phyloP scores from a whole-genome alignment of 2,329 filamentous ascomycete species.

The Biscogniauxia mediterranea region DNA sequence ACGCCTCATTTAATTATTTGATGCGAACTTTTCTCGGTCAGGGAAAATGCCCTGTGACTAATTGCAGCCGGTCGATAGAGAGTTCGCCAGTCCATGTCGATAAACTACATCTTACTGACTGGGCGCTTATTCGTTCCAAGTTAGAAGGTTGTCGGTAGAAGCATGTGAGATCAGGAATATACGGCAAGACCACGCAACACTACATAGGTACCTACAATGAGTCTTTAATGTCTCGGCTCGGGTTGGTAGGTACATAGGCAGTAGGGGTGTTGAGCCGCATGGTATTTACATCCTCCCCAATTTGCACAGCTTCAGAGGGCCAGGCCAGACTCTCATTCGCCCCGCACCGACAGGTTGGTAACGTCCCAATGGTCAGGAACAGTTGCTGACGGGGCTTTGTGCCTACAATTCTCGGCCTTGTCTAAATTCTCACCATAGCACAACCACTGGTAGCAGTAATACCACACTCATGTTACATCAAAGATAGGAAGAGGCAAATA shows the following conservation, averaged over 20 bases:
- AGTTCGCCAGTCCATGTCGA: too few species aligned
- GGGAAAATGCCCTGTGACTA: not conserved
- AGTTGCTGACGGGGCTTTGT: not conserved
- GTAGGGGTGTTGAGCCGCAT: not conserved
- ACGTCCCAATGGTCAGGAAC: not conserved
- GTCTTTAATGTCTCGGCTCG: too few species aligned
- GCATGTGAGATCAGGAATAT: constrained; percentile 7
- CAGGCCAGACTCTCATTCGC: not conserved
- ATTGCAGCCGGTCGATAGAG: too few species aligned
- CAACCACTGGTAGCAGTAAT: not conserved
- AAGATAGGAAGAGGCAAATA: not conserved
- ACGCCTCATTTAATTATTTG: constrained; percentile 7
- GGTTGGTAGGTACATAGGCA: not conserved
- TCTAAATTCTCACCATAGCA: not conserved
- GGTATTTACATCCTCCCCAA: not conserved
- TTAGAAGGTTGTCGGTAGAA: constrained; percentile 13
- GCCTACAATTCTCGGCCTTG: not conserved
- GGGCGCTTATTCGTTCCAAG: not conserved
- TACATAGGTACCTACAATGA: constrained; percentile 7
- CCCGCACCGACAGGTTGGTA: not conserved
- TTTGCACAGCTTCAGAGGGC: not conserved
- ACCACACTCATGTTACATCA: not conserved
- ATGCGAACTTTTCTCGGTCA: constrained; percentile 7
- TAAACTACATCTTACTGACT: too few species aligned
- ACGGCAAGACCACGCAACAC: constrained; percentile 9